Evolutionary conservation across 2,329 filamentous ascomycete species (phyloP), one percentile per base, ranked within the genome.

Genomic region (Lachnellula arida): DNA sequence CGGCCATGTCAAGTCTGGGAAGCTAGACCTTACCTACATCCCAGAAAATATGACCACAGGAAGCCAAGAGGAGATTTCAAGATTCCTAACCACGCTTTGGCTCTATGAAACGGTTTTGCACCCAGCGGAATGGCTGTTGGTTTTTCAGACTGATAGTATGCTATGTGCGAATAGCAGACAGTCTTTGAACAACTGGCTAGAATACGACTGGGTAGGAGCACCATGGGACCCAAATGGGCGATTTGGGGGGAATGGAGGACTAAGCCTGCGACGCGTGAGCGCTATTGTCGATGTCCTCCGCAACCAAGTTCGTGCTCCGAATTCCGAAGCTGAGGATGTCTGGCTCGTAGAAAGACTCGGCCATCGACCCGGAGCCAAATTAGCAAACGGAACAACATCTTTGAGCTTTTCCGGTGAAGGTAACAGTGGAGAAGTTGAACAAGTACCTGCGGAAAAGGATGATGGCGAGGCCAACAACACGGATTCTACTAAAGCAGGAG

Each of bases 91-190:
- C 4, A 78, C 68, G 12, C 64, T 75, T 0, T 78, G 78, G 74
- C 70, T 82, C 2, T 83, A 81, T 67, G 76, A 81, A 62, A 65
- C 62, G 3, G 72, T 77, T 8, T 67, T 81, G 34, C 69, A 71
- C 46, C 75, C 77, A 0, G 78, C 78, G 12, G 80, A 82, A 68
- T 80, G 76, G 74, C 68, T 83, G 32, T 72, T 83, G 23, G 67
- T 81, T 25, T 82, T 81, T 68, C 78, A 82, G 67, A 79, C 78
- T 7, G 80, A 83, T 70, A 78, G 75, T 60, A 79, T 82, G 56
- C 68, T 82, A 43, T 82, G 80, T 65, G 78, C 79, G 59, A 82
- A 81, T 40, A 77, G 58, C 34, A 79, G 70, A 77, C 76, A 51
- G 25, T 62, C 52, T 42, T 39, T 68, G 11, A 67, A 68, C 40